Conservation (phyloP, 2,329 filamentous ascomycete species). For the Alternaria arbusti region DNA sequence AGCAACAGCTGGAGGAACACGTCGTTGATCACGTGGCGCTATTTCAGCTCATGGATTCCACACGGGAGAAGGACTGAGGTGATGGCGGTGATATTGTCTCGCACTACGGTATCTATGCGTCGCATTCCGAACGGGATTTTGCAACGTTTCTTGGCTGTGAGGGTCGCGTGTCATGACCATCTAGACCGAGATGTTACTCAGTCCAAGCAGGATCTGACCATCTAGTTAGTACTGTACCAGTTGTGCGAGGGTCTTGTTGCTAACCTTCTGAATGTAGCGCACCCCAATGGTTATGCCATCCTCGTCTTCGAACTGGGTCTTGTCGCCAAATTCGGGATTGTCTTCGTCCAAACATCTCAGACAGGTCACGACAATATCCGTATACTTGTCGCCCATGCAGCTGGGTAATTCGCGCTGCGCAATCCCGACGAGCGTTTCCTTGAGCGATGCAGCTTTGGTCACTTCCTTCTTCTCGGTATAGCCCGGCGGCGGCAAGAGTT, state of each 20-base stretch:
- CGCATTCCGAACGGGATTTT: too few species aligned
- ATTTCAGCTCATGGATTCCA: too few species aligned
- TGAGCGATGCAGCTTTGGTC: not conserved
- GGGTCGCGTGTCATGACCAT: not conserved
- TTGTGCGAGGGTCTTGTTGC: too few species aligned
- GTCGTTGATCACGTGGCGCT: too few species aligned
- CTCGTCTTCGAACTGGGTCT: fast-evolving
- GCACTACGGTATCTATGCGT: too few species aligned
- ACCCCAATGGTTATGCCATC: fast-evolving
- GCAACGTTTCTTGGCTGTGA: too few species aligned
- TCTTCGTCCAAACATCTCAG: not conserved
- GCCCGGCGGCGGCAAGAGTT: not conserved
- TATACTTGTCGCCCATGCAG: not conserved
- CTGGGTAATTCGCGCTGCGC: not conserved
- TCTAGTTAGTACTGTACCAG: too few species aligned
- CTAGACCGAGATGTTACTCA: not conserved
- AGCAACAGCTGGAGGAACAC: too few species aligned
- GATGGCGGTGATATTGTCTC: too few species aligned
- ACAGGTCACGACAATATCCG: fast-evolving
- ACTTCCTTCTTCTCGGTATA: not conserved
- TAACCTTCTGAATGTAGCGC: not conserved
- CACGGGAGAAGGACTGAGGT: too few species aligned
- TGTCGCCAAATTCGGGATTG: not conserved
- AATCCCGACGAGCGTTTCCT: not conserved
- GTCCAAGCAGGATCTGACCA: not conserved